A percentile compares a stretch with the other conserved stretches of the same genome.
phyloP scores from a whole-genome alignment of 331 rosid species.

The Dryas integrifolia region DNA sequence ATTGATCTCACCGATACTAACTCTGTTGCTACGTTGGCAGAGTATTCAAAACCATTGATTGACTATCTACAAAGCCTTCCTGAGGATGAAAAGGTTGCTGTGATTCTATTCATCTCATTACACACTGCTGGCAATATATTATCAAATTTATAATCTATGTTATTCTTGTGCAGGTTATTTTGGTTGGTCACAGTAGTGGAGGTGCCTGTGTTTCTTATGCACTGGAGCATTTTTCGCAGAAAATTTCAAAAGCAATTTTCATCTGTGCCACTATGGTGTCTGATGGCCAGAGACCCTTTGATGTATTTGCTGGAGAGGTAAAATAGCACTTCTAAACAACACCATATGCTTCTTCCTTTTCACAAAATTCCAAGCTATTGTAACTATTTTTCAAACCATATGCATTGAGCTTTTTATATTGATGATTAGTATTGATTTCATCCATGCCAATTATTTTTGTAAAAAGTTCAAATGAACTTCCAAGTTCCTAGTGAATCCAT shows the following conservation, averaged over 20 bases:
- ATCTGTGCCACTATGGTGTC: slow-evolving; percentile 94
- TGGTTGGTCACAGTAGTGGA: slow-evolving; percentile 95
- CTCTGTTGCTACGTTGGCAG: slow-evolving; percentile 57
- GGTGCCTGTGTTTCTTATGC: slow-evolving; percentile 97
- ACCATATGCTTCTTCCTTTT: slow-evolving; percentile 8
- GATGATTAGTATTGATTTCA: not conserved
- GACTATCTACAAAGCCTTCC: slow-evolving; percentile 70
- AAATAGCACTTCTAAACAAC: slow-evolving; percentile 1
- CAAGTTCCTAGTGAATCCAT: not conserved
- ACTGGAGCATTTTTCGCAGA: slow-evolving; percentile 72
- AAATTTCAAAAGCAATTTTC: slow-evolving; percentile 82
- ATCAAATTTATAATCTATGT: slow-evolving; percentile 25
- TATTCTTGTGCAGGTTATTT: slow-evolving; percentile 59
- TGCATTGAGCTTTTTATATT: not conserved
- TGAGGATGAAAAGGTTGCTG: slow-evolving; percentile 77
- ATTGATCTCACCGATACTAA: slow-evolving; percentile 81
- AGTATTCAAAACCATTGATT: slow-evolving; percentile 83
- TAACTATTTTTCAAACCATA: not conserved
- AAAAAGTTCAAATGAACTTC: not conserved
- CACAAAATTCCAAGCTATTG: not conserved
- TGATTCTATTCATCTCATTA: slow-evolving; percentile 9
- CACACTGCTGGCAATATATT: slow-evolving; percentile 16
- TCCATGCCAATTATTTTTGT: not conserved
- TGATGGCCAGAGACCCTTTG: slow-evolving; percentile 84
- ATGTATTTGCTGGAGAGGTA: slow-evolving; percentile 85